phyloP scores from a whole-genome alignment of 805 yeast species.

The Millerozyma miso region DNA sequence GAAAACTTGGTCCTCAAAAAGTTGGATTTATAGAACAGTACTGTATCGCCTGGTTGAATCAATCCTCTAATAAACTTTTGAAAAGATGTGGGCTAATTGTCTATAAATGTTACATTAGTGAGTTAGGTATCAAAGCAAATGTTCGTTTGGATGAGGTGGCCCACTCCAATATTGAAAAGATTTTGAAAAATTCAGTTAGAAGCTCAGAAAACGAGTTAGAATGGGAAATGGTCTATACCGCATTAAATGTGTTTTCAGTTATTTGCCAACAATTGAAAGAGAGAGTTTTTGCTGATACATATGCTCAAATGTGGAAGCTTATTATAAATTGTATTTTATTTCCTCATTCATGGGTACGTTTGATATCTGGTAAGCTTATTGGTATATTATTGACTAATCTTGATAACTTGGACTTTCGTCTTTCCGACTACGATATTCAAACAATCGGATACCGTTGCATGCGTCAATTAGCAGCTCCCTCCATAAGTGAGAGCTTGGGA shows the following conservation, averaged over 20 bases:
- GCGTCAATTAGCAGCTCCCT: conserved; percentile 81
- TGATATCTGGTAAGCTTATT: conserved; percentile 56
- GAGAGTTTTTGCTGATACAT: conserved; percentile 20
- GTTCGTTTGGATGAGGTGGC: conserved; percentile 38
- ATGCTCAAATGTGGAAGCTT: conserved; percentile 45
- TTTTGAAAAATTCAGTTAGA: conserved; percentile 26
- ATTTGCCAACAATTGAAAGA: conserved; percentile 37
- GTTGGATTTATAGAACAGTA: conserved; percentile 39
- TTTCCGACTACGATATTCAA: conserved; percentile 50
- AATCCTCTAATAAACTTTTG: conserved; percentile 47
- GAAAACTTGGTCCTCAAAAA: conserved; percentile 37
- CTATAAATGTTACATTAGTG: conserved; percentile 56
- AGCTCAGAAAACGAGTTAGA: conserved; percentile 40
- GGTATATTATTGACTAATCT: conserved; percentile 47
- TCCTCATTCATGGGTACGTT: conserved; percentile 92
- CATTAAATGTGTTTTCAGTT: conserved; percentile 49
- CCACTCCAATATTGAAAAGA: conserved; percentile 16
- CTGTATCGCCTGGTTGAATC: conserved; percentile 59
- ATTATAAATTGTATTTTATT: conserved; percentile 58
- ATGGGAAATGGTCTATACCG: conserved; percentile 78
- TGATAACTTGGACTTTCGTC: conserved; percentile 29
- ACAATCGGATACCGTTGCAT: conserved; percentile 61
- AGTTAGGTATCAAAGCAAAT: conserved; percentile 41
- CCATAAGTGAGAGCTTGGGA: conserved; percentile 59
- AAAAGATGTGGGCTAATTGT: conserved; percentile 71